These are phyloP conservation scores for Metschnikowia colocasiae DNA, from an alignment of 805 yeast species.

Conservation along the genomic window DNA sequence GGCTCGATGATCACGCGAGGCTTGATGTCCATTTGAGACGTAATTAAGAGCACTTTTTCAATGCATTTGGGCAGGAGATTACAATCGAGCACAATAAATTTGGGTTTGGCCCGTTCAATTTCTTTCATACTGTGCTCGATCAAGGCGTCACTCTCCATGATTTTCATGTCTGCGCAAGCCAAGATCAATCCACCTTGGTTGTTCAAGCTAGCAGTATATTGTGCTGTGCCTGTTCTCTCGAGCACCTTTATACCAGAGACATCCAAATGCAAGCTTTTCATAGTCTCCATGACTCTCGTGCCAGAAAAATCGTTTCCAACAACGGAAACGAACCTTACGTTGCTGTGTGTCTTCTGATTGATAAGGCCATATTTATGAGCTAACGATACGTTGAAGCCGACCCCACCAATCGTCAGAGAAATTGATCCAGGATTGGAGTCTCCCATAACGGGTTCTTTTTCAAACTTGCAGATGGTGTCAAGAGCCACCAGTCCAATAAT, in stretches of 20 bases:
- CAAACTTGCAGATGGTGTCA: constrained; percentile 60
- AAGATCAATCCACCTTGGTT: constrained; percentile 58
- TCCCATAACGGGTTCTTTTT: constrained; percentile 23
- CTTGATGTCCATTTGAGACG: constrained; percentile 8
- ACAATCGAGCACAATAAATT: constrained; percentile 59
- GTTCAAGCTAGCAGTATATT: constrained; percentile 69
- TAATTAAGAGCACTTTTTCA: constrained; percentile 13
- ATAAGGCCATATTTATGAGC: constrained; percentile 45
- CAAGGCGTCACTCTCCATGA: constrained; percentile 48
- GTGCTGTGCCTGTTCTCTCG: constrained; percentile 47
- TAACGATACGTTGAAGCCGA: constrained; percentile 73
- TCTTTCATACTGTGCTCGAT: constrained; percentile 33
- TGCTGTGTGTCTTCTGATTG: constrained; percentile 7
- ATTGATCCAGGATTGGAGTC: constrained; percentile 76
- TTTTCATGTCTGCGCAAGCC: constrained; percentile 85
- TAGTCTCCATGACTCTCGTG: constrained; percentile 27
- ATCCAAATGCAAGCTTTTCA: constrained; percentile 28
- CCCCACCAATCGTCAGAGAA: constrained; percentile 69
- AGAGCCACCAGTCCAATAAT: constrained; percentile 76
- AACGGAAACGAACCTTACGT: constrained; percentile 49
- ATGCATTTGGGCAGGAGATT: constrained; percentile 52
- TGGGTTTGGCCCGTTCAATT: constrained; percentile 43
- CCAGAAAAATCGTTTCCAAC: constrained; percentile 63
- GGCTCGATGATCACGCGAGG: constrained; percentile 63
- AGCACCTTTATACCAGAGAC: constrained; percentile 38